phyloP scores from a whole-genome alignment of 75 land plant genomes.

The Selaginella tamariscina region DNA sequence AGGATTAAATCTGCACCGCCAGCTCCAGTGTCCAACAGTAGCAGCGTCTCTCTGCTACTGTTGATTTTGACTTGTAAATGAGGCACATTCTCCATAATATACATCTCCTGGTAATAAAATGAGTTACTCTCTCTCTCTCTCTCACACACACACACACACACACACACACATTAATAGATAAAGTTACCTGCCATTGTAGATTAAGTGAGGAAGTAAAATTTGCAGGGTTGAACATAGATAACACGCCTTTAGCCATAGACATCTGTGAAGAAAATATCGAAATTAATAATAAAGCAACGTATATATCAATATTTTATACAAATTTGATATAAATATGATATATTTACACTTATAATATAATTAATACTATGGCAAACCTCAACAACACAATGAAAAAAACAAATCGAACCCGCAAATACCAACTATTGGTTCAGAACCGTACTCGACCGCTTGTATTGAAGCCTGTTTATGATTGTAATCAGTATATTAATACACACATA shows the following conservation, averaged over 20 bases:
- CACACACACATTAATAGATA: too few relatives aligned
- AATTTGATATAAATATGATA: not conserved
- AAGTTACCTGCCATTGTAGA: not conserved
- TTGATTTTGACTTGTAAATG: slow-evolving; percentile 34
- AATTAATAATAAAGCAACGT: not conserved
- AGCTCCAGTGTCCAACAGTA: slow-evolving; percentile 40
- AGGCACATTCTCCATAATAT: slow-evolving; percentile 26
- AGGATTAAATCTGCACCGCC: slow-evolving; percentile 38
- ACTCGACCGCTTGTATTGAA: slow-evolving; percentile 16
- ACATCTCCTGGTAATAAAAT: not conserved
- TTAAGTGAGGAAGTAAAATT: not conserved
- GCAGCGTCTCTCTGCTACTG: slow-evolving; percentile 18
- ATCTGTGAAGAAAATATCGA: not conserved
- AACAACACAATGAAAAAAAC: slow-evolving; percentile 30
- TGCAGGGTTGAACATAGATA: not conserved
- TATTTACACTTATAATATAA: not conserved
- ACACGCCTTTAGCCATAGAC: slow-evolving; percentile 3
- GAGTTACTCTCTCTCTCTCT: not conserved
- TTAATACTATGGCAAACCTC: slow-evolving; percentile 21
- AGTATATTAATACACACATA: not conserved
- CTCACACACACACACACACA: too few relatives aligned
- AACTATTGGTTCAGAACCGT: slow-evolving; percentile 17
- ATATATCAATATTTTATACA: not conserved
- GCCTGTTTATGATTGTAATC: not conserved
- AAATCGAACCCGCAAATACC: slow-evolving; percentile 43